Conservation (phyloP, 2,329 filamentous ascomycete species). For the Beauveria sp. region DNA sequence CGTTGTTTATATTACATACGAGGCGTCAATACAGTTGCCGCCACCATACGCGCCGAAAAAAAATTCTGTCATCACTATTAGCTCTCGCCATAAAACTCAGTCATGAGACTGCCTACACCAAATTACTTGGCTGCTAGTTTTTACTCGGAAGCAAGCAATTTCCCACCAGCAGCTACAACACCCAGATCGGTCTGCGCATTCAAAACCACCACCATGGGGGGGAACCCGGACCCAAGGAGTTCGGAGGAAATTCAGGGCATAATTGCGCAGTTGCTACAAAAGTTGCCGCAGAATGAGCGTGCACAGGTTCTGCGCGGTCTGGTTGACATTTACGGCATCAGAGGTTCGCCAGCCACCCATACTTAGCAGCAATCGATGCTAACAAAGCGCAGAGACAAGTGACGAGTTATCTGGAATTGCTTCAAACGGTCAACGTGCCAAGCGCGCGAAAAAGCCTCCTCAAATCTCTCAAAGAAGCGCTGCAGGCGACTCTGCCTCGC, state of each 20-base stretch:
- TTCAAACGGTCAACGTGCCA: background rate
- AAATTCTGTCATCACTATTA: background rate
- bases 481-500: background rate
- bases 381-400: background rate
- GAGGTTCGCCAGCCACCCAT: background rate
- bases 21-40: background rate
- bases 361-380: background rate
- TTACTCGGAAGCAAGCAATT: background rate
- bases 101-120: constrained; percentile 1
- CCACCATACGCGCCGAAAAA: too few species aligned
- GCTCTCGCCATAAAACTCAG: background rate
- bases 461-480: background rate
- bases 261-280: background rate
- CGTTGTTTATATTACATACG: background rate
- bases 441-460: background rate
- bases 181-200: background rate
- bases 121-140: background rate
- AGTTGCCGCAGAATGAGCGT: background rate
- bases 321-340: background rate
- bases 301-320: background rate
- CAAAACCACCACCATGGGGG: background rate
- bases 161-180: background rate
- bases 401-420: background rate
- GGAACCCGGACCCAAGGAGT: background rate
- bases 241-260: background rate